Base-by-base conservation (phyloP, 2,329 filamentous ascomycete species). In the Amauroascus verrucosus region DNA sequence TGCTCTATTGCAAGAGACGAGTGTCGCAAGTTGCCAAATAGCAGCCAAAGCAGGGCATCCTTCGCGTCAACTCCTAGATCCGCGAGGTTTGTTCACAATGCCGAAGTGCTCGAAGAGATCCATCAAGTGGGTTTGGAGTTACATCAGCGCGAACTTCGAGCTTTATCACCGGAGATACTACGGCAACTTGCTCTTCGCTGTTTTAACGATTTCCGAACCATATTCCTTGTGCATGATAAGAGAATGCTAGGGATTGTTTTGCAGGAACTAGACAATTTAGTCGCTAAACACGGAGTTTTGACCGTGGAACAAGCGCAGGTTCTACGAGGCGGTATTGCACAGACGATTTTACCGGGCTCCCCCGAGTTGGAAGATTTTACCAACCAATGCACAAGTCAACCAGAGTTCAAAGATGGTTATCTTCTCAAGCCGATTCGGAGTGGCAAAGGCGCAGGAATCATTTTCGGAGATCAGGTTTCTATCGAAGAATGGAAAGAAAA, bases 141-240 rank as follows among this genome's bases (percentile, higher is more conserved):
- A 2, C 60, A 65, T 33, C 65, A 67, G 35, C 53, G 57, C n/a
- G 66, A 69, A 38, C 22, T 68, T 2, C 46, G 46, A 7, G 54
- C 54, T 1, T 43, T 69, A 1, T 30, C 46, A 2, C 30, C 45
- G 1, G 58, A 63, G n/a, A 61, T 67, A 55, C 48, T 62, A 6
- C 61, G 54, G 1, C 59, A 64, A 6, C 28, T 68, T 9, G 55
- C 58, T 2, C 32, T 62, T 5, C 54, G 59, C 5, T 65, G 64
- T 37, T 62, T 65, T 24, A 68, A 69, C 41, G 65, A 68, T 35
- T 59, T 69, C 48, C 61, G 66, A n/a, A 62, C 59, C 6, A 57
- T 65, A 0, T 54, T 64, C 6, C 57, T 69, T 1, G 59, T 61
- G 2, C 65, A 68, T 37, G 66, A 69, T 37, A 68, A 68, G 55